These are phyloP conservation scores for Xylariaceae sp. DNA, from an alignment of 2,329 filamentous ascomycete species.

Conservation along the genomic window DNA sequence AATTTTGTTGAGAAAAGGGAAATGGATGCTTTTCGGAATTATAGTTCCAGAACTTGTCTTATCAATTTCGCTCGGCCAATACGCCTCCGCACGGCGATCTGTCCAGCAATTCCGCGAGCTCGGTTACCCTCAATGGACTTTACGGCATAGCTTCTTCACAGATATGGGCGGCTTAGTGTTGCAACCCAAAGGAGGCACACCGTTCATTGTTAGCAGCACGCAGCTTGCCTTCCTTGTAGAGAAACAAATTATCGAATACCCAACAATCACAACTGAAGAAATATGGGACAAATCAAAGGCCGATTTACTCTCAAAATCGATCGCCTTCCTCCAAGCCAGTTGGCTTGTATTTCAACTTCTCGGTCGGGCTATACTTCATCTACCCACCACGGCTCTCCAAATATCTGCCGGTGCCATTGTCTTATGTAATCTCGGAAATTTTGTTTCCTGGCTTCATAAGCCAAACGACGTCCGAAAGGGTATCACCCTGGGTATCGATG, in stretches of 20 bases:
- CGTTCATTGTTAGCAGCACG: neutral
- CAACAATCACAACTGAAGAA: neutral
- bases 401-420: too few species aligned
- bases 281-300: constrained; percentile 12
- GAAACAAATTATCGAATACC: neutral
- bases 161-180: constrained; percentile 1
- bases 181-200: neutral
- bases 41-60: neutral
- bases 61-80: neutral
- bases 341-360: too few species aligned
- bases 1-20: neutral
- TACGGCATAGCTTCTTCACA: constrained; percentile 1
- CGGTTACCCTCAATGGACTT: constrained; percentile 2
- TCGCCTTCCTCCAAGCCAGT: too few species aligned
- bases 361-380: too few species aligned
- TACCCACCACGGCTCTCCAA: too few species aligned
- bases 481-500: too few species aligned
- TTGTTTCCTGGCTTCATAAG: too few species aligned
- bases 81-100: neutral
- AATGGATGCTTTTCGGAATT: constrained; percentile 6
- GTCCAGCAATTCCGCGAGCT: neutral
- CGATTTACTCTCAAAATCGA: neutral
- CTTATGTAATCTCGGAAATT: too few species aligned
- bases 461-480: too few species aligned
- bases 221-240: neutral